A percentile compares a stretch with the other conserved stretches of the same genome.
These are phyloP conservation scores for Astrothelium subdiscretum DNA, from an alignment of 495 filamentous ascomycete species.

Conservation along the genomic window DNA sequence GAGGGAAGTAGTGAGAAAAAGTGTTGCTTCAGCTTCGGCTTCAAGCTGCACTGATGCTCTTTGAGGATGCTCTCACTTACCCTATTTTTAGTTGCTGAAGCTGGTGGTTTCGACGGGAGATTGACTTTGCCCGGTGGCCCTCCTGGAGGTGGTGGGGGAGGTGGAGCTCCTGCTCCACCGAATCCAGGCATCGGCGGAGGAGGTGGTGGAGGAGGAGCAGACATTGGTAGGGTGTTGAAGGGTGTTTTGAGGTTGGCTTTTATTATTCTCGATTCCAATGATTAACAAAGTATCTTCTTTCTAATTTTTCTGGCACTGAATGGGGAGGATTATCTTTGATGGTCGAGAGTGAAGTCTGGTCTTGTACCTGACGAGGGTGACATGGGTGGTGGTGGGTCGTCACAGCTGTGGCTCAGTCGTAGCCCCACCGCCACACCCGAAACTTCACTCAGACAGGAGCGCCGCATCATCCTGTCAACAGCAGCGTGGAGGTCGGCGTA, in stretches of 20 bases:
- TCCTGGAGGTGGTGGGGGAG: conserved; percentile 48
- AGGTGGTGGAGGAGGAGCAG: conserved; percentile 59
- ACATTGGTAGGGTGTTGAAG: conserved; percentile 34
- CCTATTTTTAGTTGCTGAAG: conserved; percentile 39
- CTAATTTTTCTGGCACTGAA: no score
- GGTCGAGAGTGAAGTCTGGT: no score
- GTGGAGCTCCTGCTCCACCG: conserved; percentile 53
- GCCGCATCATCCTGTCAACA: no score
- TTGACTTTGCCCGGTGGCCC: conserved; percentile 39
- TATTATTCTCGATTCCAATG: neutral
- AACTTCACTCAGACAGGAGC: neutral
- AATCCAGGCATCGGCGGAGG: conserved; percentile 43
- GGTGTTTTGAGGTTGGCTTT: neutral
- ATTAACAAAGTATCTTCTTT: no score
- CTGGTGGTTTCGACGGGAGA: conserved; percentile 37
- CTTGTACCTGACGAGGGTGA: no score
- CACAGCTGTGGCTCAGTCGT: neutral
- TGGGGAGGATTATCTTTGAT: no score
- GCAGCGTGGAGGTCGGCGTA: no score
- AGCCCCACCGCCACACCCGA: neutral
- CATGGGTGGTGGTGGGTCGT: neutral
- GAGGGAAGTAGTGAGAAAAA: conserved; percentile 4
- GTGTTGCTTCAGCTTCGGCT: conserved; percentile 12
- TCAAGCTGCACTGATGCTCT: neutral
- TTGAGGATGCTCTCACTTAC: conserved; percentile 33